These are phyloP conservation scores for Solanum peruvianum DNA, from an alignment of 257 asterid species.

Conservation along the genomic window DNA sequence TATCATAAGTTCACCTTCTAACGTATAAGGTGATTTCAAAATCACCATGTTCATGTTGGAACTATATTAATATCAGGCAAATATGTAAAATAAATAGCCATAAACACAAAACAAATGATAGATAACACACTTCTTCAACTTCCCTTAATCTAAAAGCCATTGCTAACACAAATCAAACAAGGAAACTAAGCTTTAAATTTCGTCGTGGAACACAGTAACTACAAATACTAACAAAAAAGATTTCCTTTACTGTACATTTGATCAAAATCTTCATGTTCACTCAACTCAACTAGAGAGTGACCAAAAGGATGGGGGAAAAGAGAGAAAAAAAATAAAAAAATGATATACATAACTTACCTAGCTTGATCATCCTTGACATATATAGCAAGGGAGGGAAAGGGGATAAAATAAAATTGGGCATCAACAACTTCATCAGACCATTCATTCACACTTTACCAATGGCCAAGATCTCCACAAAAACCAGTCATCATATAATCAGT, in stretches of 20 bases:
- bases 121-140: neutral
- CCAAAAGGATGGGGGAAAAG: neutral
- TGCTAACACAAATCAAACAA: neutral
- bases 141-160: neutral
- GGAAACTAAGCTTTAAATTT: neutral
- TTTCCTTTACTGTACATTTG: constrained; percentile 1
- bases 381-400: neutral
- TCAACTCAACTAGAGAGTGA: neutral
- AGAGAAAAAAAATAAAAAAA: neutral
- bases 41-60: neutral
- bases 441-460: neutral
- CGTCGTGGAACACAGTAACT: neutral
- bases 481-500: neutral
- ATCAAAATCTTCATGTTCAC: constrained; percentile 1
- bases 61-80: neutral
- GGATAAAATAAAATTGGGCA: neutral
- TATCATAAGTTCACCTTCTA: neutral
- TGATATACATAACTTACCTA: neutral
- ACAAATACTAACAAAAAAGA: neutral
- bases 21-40: neutral
- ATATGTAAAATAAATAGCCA: neutral
- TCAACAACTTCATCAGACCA: neutral
- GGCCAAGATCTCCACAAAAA: neutral
- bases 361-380: neutral
- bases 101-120: neutral